Evolutionary conservation across 495 filamentous ascomycete genomes (phyloP).

Genomic region (Elasticomyces elasticus): DNA sequence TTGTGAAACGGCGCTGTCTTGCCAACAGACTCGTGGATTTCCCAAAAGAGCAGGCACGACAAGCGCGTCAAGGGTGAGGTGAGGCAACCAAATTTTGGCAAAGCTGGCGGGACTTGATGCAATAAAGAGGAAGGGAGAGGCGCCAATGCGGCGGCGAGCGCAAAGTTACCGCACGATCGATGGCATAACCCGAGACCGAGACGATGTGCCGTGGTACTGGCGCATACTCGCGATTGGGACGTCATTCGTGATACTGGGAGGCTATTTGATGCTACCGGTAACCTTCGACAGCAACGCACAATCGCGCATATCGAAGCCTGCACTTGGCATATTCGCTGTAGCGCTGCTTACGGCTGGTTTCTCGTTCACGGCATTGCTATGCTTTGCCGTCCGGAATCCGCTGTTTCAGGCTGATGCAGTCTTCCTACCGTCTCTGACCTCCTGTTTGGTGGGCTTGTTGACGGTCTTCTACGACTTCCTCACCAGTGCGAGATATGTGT

Average conservation of each 20-base stretch:
- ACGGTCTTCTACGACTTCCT: slow-evolving; percentile 33
- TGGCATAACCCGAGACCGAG: slow-evolving; percentile 3
- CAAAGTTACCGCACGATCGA: slow-evolving; percentile 16
- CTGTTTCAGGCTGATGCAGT: slow-evolving; percentile 31
- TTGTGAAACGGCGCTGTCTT: not conserved
- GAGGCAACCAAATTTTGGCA: not conserved
- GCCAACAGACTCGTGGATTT: not conserved
- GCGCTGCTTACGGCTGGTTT: slow-evolving; percentile 32
- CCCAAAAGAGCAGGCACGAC: not conserved
- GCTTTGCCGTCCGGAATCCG: slow-evolving; percentile 27
- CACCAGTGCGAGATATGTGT: slow-evolving; percentile 23
- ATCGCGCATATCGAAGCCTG: slow-evolving; percentile 25
- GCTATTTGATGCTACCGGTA: slow-evolving; percentile 31
- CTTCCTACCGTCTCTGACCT: slow-evolving; percentile 29
- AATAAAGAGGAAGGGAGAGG: slow-evolving; percentile 5
- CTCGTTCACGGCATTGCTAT: slow-evolving; percentile 31
- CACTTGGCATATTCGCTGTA: slow-evolving; percentile 29
- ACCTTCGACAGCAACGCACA: slow-evolving; percentile 27
- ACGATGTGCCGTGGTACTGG: slow-evolving; percentile 28
- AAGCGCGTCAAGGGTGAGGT: not conserved
- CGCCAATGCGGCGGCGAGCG: slow-evolving; percentile 15
- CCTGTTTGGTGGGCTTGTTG: slow-evolving; percentile 31
- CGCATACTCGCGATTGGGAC: slow-evolving; percentile 27
- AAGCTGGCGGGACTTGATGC: slow-evolving; percentile 7
- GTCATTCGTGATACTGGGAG: slow-evolving; percentile 31